Evolutionary conservation across 192 early-diverging fungal genomes (phyloP).

Genomic region (Backusella liffmaniae): DNA sequence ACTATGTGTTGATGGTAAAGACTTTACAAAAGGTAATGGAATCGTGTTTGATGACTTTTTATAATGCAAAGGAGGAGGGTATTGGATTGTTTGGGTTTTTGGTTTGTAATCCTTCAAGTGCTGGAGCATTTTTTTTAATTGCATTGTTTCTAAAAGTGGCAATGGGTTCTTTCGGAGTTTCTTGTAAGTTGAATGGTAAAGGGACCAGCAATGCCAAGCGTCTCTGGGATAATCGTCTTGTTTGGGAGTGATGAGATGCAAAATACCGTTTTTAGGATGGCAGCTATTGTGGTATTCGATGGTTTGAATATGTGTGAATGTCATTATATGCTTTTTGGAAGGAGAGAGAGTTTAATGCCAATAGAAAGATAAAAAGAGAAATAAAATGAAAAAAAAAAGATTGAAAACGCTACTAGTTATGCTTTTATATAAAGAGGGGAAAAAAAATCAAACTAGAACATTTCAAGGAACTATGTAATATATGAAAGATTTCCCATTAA

Average conservation of each 20-base stretch:
- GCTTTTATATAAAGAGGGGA: not conserved
- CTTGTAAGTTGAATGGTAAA: not conserved
- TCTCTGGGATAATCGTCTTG: not conserved
- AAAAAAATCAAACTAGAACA: not conserved
- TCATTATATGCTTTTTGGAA: not conserved
- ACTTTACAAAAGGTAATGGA: not conserved
- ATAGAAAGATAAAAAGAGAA: not conserved
- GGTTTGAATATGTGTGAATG: constrained; percentile 3
- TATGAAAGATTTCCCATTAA: not conserved
- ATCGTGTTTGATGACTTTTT: not conserved
- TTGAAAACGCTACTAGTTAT: not conserved
- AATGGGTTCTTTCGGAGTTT: not conserved
- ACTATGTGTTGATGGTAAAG: not conserved
- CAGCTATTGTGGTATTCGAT: not conserved
- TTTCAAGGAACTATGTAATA: not conserved
- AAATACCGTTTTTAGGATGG: not conserved
- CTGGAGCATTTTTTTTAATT: not conserved
- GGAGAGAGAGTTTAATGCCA: not conserved
- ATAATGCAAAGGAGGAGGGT: not conserved
- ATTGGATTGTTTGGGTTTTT: not conserved
- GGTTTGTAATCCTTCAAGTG: not conserved
- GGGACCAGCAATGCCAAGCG: constrained; percentile 4
- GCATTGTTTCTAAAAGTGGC: not conserved
- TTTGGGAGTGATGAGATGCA: not conserved
- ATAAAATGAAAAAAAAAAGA: not conserved